phyloP scores from a whole-genome alignment of 2,329 filamentous ascomycete genomes.

The Epichloe sibirici region DNA sequence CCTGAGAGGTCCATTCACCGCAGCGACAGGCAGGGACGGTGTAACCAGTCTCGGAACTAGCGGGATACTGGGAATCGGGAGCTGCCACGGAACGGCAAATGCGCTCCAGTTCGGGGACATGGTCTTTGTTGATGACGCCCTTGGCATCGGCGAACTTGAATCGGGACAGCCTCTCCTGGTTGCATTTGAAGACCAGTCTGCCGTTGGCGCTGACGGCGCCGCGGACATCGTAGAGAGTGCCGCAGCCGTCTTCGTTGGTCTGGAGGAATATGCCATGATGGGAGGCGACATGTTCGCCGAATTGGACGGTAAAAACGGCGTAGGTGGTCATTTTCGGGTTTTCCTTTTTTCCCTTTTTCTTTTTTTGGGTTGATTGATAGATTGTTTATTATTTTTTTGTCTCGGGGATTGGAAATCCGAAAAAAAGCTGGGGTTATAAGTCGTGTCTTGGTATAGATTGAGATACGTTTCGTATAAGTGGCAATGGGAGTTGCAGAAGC shows the following conservation, averaged over 20 bases:
- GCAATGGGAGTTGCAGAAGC: no score
- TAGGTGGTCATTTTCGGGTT: neutral
- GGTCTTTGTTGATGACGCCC: constrained; percentile 1
- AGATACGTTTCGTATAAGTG: no score
- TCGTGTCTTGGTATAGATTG: no score
- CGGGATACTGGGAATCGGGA: constrained; percentile 2
- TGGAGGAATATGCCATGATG: constrained; percentile 5
- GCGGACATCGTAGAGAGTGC: constrained; percentile 4
- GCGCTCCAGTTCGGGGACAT: neutral
- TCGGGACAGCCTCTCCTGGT: constrained; percentile 1
- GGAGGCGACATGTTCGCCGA: neutral
- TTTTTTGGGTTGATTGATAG: neutral
- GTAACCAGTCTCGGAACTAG: neutral
- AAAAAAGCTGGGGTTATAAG: no score
- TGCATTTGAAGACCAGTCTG: constrained; percentile 1
- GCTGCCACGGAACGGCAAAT: constrained; percentile 1
- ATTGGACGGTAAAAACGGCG: constrained; percentile 1
- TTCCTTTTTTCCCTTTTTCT: neutral
- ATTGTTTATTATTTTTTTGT: neutral
- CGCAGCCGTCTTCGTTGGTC: constrained; percentile 3
- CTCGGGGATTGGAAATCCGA: no score
- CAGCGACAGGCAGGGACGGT: constrained; percentile 4
- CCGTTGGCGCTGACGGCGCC: constrained; percentile 4
- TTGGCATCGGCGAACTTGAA: constrained; percentile 1
- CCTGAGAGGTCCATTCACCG: constrained; percentile 1